phyloP scores from a whole-genome alignment of 106 monocot genomes.

The Dactylorhiza incarnata region DNA sequence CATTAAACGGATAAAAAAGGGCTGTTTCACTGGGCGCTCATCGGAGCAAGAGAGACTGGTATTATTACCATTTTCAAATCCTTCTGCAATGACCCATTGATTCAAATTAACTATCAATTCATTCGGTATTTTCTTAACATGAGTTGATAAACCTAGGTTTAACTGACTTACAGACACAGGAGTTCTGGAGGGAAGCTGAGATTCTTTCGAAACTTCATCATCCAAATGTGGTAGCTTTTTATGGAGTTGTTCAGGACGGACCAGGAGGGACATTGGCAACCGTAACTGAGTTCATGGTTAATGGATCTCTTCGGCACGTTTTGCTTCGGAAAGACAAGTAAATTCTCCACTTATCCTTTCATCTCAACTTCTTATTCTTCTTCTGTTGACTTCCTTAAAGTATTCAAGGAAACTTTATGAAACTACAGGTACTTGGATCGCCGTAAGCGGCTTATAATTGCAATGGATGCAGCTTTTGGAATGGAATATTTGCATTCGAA shows the following conservation, averaged over 20 bases:
- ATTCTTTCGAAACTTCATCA: slow-evolving; percentile 94
- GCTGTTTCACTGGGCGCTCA: slow-evolving; percentile 76
- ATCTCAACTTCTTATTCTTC: neutral
- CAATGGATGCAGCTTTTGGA: slow-evolving; percentile 97
- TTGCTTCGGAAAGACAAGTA: slow-evolving; percentile 74
- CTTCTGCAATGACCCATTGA: neutral
- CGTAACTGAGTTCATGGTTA: slow-evolving; percentile 88
- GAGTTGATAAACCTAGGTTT: neutral
- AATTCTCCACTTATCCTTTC: neutral
- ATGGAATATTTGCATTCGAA: slow-evolving; percentile 98
- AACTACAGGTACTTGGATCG: slow-evolving; percentile 63
- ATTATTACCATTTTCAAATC: slow-evolving; percentile 3
- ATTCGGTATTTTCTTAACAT: neutral
- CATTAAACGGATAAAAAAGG: slow-evolving; percentile 92
- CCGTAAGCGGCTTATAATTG: slow-evolving; percentile 75
- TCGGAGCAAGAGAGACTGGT: slow-evolving; percentile 94
- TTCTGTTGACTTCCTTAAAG: neutral
- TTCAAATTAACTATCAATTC: neutral
- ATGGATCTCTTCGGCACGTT: slow-evolving; percentile 82
- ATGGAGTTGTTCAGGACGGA: slow-evolving; percentile 82
- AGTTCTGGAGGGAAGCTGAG: slow-evolving; percentile 91
- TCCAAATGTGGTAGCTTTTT: slow-evolving; percentile 92
- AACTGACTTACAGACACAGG: slow-evolving; percentile 40
- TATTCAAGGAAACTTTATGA: neutral
- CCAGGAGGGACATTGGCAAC: slow-evolving; percentile 80